Percentiles rank a stretch among this genome's conserved stretches.
Evolutionary conservation across 1,284 basidiomycete species (phyloP).

Genomic region (Heterobasidion occidentale): DNA sequence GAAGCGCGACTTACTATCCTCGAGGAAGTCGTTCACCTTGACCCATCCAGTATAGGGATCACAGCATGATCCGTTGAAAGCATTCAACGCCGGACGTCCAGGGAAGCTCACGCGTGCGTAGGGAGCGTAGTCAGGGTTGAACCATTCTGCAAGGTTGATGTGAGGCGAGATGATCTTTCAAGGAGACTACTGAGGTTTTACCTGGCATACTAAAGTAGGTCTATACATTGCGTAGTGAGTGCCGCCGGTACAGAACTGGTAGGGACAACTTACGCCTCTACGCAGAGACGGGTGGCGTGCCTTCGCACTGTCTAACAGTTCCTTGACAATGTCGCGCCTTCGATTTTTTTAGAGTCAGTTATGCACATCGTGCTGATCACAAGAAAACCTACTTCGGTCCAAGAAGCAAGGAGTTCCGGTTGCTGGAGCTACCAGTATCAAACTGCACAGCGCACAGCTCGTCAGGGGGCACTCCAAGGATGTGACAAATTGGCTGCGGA

Average conservation of each 20-base stretch:
- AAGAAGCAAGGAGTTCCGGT: slow-evolving; percentile 40
- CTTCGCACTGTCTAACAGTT: slow-evolving; percentile 44
- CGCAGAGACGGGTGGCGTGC: slow-evolving; percentile 39
- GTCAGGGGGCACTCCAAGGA: background rate
- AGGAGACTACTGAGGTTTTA: background rate
- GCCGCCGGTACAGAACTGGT: background rate
- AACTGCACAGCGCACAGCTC: slow-evolving; percentile 19
- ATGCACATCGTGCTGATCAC: background rate
- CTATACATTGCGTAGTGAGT: background rate
- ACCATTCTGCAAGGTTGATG: slow-evolving; percentile 25
- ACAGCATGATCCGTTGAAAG: slow-evolving; percentile 35
- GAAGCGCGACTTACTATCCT: slow-evolving; percentile 22
- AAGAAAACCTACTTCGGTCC: slow-evolving; percentile 25
- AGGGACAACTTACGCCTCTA: slow-evolving; percentile 29
- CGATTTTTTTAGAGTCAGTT: background rate
- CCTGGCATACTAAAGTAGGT: slow-evolving; percentile 14
- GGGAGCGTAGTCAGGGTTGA: slow-evolving; percentile 41
- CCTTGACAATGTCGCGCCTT: slow-evolving; percentile 42
- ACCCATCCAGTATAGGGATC: slow-evolving; percentile 50
- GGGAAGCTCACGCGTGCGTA: slow-evolving; percentile 47
- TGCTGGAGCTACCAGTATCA: slow-evolving; percentile 42
- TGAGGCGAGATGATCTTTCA: background rate
- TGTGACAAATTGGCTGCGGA: too few species aligned
- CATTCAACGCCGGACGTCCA: slow-evolving; percentile 44
- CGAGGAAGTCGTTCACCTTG: slow-evolving; percentile 41